Evolutionary conservation across 2,329 filamentous ascomycete genomes (phyloP).

Genomic region (Huntiella decipiens): DNA sequence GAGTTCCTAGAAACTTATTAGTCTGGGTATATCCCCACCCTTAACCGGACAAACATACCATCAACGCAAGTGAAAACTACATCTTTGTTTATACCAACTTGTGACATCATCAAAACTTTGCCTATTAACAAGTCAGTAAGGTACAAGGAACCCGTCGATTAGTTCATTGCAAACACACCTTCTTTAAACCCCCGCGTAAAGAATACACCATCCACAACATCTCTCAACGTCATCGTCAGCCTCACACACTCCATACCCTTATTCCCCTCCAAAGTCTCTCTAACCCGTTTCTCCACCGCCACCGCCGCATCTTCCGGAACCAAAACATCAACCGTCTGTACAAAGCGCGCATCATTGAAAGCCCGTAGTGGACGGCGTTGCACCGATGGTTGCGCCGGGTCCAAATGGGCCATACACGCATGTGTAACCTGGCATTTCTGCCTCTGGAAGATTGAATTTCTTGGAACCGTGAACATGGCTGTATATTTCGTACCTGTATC

Average conservation of each 20-base stretch:
- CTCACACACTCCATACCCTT: slow-evolving; percentile 37
- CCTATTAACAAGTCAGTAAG: no score
- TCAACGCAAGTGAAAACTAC: slow-evolving; percentile 53
- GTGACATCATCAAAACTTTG: slow-evolving; percentile 56
- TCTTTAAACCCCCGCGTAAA: slow-evolving; percentile 72
- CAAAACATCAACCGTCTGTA: slow-evolving; percentile 56
- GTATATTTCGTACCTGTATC: no score
- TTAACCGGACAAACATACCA: slow-evolving; percentile 25
- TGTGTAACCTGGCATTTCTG: slow-evolving; percentile 60
- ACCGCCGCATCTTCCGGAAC: slow-evolving; percentile 45
- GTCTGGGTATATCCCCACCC: background rate
- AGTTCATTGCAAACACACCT: slow-evolving; percentile 26
- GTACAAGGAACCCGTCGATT: background rate
- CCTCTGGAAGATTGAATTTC: slow-evolving; percentile 30
- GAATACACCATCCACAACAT: slow-evolving; percentile 55
- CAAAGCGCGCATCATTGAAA: slow-evolving; percentile 44
- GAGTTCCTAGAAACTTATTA: slow-evolving; percentile 30
- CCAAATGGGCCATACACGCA: slow-evolving; percentile 47
- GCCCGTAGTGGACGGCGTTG: slow-evolving; percentile 58
- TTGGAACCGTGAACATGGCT: slow-evolving; percentile 27
- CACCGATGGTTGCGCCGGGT: slow-evolving; percentile 42
- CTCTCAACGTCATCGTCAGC: slow-evolving; percentile 52
- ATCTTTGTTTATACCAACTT: slow-evolving; percentile 51
- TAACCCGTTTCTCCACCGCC: slow-evolving; percentile 29
- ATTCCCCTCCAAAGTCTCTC: slow-evolving; percentile 7